Base-by-base conservation (phyloP, 2,329 filamentous ascomycete species). In the Chaetothyriales sp. region DNA sequence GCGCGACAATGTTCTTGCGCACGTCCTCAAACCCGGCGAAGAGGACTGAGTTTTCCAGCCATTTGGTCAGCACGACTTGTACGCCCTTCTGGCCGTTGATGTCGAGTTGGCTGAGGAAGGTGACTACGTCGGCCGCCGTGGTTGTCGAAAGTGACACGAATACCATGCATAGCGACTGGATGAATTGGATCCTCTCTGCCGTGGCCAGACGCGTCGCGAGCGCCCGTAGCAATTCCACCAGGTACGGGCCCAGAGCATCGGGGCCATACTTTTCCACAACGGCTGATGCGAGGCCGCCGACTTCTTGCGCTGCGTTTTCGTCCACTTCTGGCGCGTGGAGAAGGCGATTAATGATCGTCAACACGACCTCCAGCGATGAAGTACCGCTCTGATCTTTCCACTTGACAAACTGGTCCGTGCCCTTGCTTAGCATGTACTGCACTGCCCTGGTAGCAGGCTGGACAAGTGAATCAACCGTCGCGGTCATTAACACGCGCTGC, bases 1-100 rank as follows among this genome's bases (percentile, higher is more conserved):
- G 77, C 5, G 92, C 92, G 61, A 95, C 90, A 54, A 95, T 87
- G 64, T 97, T 98, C 68, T 95, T 88, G 60, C 89, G 81, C 61
- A 97, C 97, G 67, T 95, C 90, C 62, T 97, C 89, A 62, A 95
- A 98, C 10, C 92, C 92, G n/a, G 89, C 89, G 69, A 98, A 98
- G 67, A 85, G 94, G 67, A 94, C 80, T 3, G 89, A 95, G 68
- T 97, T 95, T 71, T 97, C 92, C 1, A 98, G 75, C 92, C 92
- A 98, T 70, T 97, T 95, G 69, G 82, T 78, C 59, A 97, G 72
- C 2, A 98, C 92, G 20, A 95, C 82, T 57, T 89, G 81, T 6
- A 98, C 72, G n/a, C 89, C 92, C 62, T 77, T 94, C 54, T 67
- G 62, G 8, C 82, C 83, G 47, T 81, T 80, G 58, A 97, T 85